Conservation (phyloP, 2,329 filamentous ascomycete species). For the Coniella lustricola region DNA sequence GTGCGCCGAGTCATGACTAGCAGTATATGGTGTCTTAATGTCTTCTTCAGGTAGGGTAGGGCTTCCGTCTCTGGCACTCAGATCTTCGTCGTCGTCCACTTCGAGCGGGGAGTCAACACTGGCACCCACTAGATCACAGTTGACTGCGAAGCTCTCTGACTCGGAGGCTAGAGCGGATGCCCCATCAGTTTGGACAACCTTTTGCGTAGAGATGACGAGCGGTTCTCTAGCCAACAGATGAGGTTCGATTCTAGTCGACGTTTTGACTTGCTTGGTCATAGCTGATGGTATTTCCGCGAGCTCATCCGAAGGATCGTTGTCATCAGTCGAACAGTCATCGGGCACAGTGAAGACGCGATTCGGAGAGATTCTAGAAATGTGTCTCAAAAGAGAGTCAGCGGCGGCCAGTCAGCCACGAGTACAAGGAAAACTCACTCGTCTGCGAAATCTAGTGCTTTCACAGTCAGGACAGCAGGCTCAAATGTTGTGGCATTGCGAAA, state of each 20-base stretch:
- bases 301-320: conserved; percentile 14
- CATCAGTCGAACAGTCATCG: conserved; percentile 14
- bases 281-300: no score
- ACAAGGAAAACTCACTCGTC: conserved; percentile 16
- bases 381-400: neutral
- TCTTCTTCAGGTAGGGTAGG: conserved; percentile 1
- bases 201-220: no score
- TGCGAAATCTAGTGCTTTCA: conserved; percentile 18
- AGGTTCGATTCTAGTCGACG: no score
- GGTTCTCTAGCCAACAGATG: no score
- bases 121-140: no score
- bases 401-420: no score
- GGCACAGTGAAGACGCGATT: conserved; percentile 14
- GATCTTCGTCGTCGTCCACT: conserved; percentile 5
- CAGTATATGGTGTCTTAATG: neutral
- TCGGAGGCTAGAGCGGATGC: no score
- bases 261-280: no score
- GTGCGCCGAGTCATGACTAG: neutral
- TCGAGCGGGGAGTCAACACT: no score
- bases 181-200: no score
- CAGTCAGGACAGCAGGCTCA: conserved; percentile 21
- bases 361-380: conserved; percentile 4
- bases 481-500: conserved; percentile 27
- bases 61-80: neutral
- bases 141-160: no score